Conservation (phyloP, 768 basidiomycete species). For the Macrolepiota fuliginosa region DNA sequence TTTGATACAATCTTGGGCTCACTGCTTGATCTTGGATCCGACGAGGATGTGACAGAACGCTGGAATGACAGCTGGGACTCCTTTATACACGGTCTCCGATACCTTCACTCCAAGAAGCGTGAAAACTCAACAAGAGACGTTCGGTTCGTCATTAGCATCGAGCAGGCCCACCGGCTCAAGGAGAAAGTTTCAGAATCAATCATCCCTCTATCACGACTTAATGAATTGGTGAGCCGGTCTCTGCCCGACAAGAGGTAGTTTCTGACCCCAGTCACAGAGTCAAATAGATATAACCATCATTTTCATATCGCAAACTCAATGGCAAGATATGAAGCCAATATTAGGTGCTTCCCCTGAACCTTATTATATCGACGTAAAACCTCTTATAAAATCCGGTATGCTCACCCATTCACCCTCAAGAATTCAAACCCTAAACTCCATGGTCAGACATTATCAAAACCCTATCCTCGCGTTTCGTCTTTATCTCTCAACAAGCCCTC, state of each 20-base stretch:
- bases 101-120: constrained; percentile 24
- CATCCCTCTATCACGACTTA: constrained; percentile 67
- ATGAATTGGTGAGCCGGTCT: constrained; percentile 54
- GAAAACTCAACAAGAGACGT: constrained; percentile 24
- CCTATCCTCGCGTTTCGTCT: constrained; percentile 38
- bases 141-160: constrained; percentile 60
- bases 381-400: constrained; percentile 57
- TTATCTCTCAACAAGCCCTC: constrained; percentile 13
- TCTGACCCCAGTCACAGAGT: constrained; percentile 5
- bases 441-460: constrained; percentile 29
- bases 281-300: constrained; percentile 54
- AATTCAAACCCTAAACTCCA: not conserved
- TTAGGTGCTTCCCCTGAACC: constrained; percentile 73
- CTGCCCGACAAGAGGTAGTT: not conserved
- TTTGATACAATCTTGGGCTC: constrained; percentile 66
- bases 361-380: constrained; percentile 56
- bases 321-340: constrained; percentile 72
- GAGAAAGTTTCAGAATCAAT: constrained; percentile 62
- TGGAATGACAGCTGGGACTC: constrained; percentile 68
- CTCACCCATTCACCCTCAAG: not conserved
- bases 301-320: constrained; percentile 61
- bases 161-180: constrained; percentile 65
- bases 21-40: constrained; percentile 51
- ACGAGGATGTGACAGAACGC: constrained; percentile 48
- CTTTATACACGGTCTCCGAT: constrained; percentile 66